These are phyloP conservation scores for Emergomyces orientalis DNA, from an alignment of 2,329 filamentous ascomycete species.

Conservation along the genomic window DNA sequence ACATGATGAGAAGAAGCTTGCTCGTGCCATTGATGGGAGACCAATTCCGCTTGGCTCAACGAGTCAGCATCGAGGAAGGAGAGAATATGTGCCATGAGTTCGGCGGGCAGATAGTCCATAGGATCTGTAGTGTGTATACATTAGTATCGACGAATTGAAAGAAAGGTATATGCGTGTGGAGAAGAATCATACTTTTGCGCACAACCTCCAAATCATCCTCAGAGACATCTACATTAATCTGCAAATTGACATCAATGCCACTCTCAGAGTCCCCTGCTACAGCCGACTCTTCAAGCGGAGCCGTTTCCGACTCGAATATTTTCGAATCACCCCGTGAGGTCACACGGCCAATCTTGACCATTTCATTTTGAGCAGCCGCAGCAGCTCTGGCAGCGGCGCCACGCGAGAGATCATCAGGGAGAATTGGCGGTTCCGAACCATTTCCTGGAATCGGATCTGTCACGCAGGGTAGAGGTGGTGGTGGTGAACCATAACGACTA, in stretches of 20 bases:
- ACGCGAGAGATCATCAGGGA: conserved; percentile 32
- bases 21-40: conserved; percentile 49
- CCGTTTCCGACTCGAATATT: conserved; percentile 15
- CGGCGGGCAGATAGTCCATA: conserved; percentile 46
- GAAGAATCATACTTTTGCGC: conserved; percentile 26
- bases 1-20: conserved; percentile 49
- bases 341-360: conserved; percentile 24
- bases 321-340: conserved; percentile 23
- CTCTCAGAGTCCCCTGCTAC: conserved; percentile 39
- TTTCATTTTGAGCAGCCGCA: conserved; percentile 42
- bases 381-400: conserved; percentile 41
- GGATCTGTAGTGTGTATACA: conserved; percentile 38
- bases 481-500: conserved; percentile 24
- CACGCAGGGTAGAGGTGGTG: conserved; percentile 8
- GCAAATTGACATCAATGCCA: conserved; percentile 40
- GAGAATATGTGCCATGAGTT: conserved; percentile 51
- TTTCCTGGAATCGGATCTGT: conserved; percentile 29
- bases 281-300: conserved; percentile 19
- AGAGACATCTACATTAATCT: conserved; percentile 29
- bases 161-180: conserved; percentile 12
- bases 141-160: not conserved
- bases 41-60: conserved; percentile 46
- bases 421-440: conserved; percentile 31
- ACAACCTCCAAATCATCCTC: conserved; percentile 29
- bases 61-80: conserved; percentile 51